Evolutionary conservation across 208 protist species (phyloP).

Genomic region (Leishmania arabica): DNA sequence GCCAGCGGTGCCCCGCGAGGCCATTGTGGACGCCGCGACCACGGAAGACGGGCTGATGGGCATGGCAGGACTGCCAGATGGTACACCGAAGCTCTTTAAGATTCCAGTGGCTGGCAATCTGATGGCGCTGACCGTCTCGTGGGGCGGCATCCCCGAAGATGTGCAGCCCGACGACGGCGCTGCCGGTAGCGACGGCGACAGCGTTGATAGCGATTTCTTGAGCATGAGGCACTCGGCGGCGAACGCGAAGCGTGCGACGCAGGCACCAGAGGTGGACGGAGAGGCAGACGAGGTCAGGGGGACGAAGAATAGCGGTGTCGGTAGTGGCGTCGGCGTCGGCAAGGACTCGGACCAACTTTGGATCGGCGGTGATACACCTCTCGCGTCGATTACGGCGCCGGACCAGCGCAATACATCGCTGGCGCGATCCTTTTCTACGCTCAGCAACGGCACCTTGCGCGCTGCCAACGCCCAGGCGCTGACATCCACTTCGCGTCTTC

Average conservation of each 20-base stretch:
- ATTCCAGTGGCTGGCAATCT: neutral
- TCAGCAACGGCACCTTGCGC: neutral
- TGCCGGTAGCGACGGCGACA: neutral
- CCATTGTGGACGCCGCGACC: neutral
- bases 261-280: neutral
- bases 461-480: neutral
- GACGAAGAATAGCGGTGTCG: neutral
- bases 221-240: neutral
- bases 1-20: neutral
- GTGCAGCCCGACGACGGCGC: neutral
- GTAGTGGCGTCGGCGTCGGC: neutral
- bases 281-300: neutral
- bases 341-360: neutral
- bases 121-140: constrained; percentile 6
- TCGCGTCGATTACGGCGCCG: neutral
- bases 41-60: neutral
- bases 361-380: neutral
- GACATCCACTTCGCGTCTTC: neutral
- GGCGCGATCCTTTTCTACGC: neutral
- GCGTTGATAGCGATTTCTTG: neutral
- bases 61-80: neutral
- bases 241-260: neutral
- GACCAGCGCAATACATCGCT: neutral
- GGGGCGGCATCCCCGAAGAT: neutral
- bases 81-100: neutral